Percentiles rank a stretch among this genome's conserved stretches.
Evolutionary conservation across 192 early-diverging fungal genomes (phyloP).

Genomic region (Paraglomus brasilianum): DNA sequence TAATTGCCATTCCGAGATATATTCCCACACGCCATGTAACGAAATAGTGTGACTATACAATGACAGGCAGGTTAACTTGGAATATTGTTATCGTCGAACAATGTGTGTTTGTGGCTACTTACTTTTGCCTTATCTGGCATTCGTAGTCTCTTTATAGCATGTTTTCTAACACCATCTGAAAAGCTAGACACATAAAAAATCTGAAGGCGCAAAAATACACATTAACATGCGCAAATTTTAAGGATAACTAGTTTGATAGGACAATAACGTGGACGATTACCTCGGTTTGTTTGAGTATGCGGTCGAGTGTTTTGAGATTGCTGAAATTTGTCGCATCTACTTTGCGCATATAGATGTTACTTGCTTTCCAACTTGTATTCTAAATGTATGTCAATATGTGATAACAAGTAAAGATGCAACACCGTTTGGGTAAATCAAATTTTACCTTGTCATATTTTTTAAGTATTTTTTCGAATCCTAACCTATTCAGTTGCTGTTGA

Average conservation of each 20-base stretch:
- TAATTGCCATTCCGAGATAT: conserved; percentile 57
- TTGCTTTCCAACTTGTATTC: conserved; percentile 51
- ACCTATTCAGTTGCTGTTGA: conserved; percentile 55
- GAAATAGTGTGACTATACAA: conserved; percentile 35
- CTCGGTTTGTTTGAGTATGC: conserved; percentile 63
- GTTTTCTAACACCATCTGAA: conserved; percentile 59
- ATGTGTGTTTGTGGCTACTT: conserved; percentile 7
- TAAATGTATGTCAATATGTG: conserved; percentile 34
- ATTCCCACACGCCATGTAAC: conserved; percentile 56
- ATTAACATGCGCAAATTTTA: neutral
- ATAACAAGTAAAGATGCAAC: no score
- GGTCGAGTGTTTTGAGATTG: conserved; percentile 51
- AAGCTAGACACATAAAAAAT: conserved; percentile 60
- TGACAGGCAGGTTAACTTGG: neutral
- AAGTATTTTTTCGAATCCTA: conserved; percentile 68
- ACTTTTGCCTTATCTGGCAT: conserved; percentile 41
- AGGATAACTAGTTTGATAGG: no score
- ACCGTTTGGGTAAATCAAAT: no score
- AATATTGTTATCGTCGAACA: neutral
- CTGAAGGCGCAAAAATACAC: conserved; percentile 26
- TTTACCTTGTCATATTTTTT: conserved; percentile 77
- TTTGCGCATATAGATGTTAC: conserved; percentile 40
- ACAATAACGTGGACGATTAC: conserved; percentile 17
- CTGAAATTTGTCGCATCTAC: conserved; percentile 60
- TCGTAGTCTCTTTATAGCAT: conserved; percentile 68